Conservation (phyloP, 352 stramenopile genomes). For the Phytophthora ramorum region DNA sequence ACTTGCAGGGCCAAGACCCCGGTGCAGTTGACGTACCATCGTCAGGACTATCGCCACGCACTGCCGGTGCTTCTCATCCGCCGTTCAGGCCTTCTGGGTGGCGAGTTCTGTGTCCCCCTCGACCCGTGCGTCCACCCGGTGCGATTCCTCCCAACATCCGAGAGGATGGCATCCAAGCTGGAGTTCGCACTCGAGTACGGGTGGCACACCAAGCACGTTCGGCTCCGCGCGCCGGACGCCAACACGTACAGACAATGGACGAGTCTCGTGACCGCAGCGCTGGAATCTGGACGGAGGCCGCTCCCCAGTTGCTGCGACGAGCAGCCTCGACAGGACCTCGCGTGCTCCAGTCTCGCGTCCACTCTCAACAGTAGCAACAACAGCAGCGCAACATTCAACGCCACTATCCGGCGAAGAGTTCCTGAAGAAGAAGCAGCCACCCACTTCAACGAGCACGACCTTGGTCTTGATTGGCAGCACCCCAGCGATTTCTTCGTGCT, state of each 20-base stretch:
- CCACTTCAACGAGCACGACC: conserved; percentile 1
- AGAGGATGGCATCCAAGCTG: conserved; percentile 24
- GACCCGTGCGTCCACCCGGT: conserved; percentile 45
- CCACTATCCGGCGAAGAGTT: conserved; percentile 13
- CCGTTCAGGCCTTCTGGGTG: conserved; percentile 24
- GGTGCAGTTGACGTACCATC: conserved; percentile 36
- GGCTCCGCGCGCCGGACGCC: conserved; percentile 33
- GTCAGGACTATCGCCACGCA: conserved; percentile 36
- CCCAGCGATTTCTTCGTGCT: conserved; percentile 27
- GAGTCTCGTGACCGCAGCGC: conserved; percentile 24
- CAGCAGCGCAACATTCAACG: conserved; percentile 16
- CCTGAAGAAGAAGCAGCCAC: conserved; percentile 11
- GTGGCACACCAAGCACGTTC: conserved; percentile 35
- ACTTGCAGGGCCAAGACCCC: conserved; percentile 36
- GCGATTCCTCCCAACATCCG: conserved; percentile 21
- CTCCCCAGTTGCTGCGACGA: conserved; percentile 24
- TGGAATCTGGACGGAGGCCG: conserved; percentile 38
- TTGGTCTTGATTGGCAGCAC: not conserved
- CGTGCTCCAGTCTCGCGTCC: conserved; percentile 34
- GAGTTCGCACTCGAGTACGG: conserved; percentile 42
- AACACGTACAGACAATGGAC: conserved; percentile 34
- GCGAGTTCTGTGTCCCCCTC: conserved; percentile 38
- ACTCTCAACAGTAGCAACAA: conserved; percentile 38
- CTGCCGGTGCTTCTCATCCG: conserved; percentile 39
- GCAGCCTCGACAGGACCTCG: conserved; percentile 12